These are phyloP conservation scores for Calonectria naviculata DNA, from an alignment of 2,329 filamentous ascomycete species.

Conservation along the genomic window DNA sequence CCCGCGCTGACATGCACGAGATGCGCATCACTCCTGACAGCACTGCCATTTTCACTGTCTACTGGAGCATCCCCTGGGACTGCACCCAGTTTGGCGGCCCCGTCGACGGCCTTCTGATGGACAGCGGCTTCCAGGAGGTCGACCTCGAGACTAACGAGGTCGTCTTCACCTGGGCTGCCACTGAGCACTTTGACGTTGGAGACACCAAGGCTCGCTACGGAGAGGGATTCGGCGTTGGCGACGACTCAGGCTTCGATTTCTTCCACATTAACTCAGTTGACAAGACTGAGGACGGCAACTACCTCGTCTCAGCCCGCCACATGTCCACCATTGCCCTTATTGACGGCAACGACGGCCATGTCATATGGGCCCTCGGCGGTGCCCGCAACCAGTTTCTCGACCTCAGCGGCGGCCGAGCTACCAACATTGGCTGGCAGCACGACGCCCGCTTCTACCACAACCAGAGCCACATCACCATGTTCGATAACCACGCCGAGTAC, in stretches of 20 bases:
- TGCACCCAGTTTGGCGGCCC: constrained; percentile 45
- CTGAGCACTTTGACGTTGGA: constrained; percentile 42
- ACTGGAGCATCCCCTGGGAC: constrained; percentile 47
- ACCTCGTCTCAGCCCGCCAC: constrained; percentile 50
- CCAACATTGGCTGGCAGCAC: constrained; percentile 53
- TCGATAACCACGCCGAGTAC: constrained; percentile 51
- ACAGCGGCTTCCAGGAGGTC: constrained; percentile 53
- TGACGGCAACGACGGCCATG: constrained; percentile 41
- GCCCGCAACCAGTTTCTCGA: constrained; percentile 49
- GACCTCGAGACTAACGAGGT: constrained; percentile 49
- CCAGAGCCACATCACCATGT: constrained; percentile 47
- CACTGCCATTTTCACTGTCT: constrained; percentile 55
- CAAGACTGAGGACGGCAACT: constrained; percentile 47
- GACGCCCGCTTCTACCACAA: constrained; percentile 47
- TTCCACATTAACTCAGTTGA: constrained; percentile 51
- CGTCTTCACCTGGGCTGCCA: constrained; percentile 51
- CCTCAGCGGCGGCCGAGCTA: constrained; percentile 46
- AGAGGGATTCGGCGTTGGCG: constrained; percentile 42
- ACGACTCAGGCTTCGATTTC: constrained; percentile 48
- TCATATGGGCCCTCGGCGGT: constrained; percentile 51
- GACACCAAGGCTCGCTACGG: constrained; percentile 42
- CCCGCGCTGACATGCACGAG: constrained; percentile 54
- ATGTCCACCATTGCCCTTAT: constrained; percentile 45
- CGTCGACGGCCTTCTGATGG: constrained; percentile 43
- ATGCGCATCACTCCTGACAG: constrained; percentile 53